A percentile compares a stretch with the other conserved stretches of the same genome.
phyloP scores from a whole-genome alignment of 1,139 yeast species.

The Lodderomyces margitis region DNA sequence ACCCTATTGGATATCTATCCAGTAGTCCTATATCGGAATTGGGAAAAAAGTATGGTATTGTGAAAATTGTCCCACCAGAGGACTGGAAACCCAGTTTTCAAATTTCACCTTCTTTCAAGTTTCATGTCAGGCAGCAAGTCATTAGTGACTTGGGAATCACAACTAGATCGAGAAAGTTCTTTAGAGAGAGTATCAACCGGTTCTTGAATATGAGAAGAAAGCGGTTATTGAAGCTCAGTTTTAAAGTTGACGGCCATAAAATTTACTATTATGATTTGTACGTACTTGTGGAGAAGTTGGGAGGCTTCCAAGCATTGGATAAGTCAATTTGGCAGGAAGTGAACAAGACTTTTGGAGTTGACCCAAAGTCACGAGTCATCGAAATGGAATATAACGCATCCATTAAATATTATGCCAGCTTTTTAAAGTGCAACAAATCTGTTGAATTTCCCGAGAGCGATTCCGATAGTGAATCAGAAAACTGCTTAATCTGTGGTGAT shows the following conservation, averaged over 20 bases:
- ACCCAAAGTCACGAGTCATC: constrained; percentile 20
- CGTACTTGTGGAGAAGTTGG: constrained; percentile 38
- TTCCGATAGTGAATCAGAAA: constrained; percentile 25
- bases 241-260: constrained; percentile 24
- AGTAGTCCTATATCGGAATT: constrained; percentile 46
- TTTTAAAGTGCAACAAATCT: constrained; percentile 26
- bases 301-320: constrained; percentile 23
- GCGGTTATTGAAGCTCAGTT: constrained; percentile 26
- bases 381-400: constrained; percentile 31
- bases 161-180: constrained; percentile 61
- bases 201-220: constrained; percentile 48
- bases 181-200: constrained; percentile 58
- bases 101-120: constrained; percentile 52
- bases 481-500: constrained; percentile 55
- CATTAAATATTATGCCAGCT: constrained; percentile 46
- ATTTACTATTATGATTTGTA: constrained; percentile 56
- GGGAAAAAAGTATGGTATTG: constrained; percentile 61
- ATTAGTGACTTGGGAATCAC: constrained; percentile 61
- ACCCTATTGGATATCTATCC: constrained; percentile 63
- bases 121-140: constrained; percentile 65
- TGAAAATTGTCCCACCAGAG: constrained; percentile 64
- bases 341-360: constrained; percentile 26
- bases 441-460: constrained; percentile 25
- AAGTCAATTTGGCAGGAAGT: constrained; percentile 34
- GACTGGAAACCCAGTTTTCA: constrained; percentile 55